A percentile compares a stretch with the other conserved stretches of the same genome.
phyloP scores from a whole-genome alignment of 2,329 filamentous ascomycete genomes.

The Pestalotiopsis sp. region DNA sequence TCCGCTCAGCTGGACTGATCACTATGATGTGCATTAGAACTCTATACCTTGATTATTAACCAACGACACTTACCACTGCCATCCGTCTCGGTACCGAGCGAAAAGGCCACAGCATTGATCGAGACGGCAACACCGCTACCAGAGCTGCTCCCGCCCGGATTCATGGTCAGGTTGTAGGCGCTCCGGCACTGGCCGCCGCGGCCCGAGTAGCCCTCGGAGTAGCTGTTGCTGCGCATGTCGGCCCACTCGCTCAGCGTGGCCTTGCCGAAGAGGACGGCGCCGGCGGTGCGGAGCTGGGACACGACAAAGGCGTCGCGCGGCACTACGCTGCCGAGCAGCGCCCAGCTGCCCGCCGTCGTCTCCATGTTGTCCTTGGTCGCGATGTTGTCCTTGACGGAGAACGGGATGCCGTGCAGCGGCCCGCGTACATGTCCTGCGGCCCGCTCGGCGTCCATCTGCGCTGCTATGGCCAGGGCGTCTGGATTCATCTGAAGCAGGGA shows the following conservation, averaged over 20 bases:
- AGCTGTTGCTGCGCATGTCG: constrained; percentile 54
- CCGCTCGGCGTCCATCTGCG: constrained; percentile 62
- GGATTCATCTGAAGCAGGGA: constrained; percentile 70
- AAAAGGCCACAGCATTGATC: constrained; percentile 64
- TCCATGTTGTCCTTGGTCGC: constrained; percentile 70
- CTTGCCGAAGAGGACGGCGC: constrained; percentile 68
- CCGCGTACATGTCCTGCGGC: constrained; percentile 57
- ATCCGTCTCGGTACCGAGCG: constrained; percentile 76
- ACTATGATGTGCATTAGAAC: constrained; percentile 37
- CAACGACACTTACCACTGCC: constrained; percentile 51
- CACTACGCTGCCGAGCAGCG: constrained; percentile 65
- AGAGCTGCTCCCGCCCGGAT: constrained; percentile 70
- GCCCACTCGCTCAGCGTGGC: constrained; percentile 71
- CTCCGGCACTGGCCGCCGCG: constrained; percentile 66
- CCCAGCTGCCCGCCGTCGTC: constrained; percentile 73
- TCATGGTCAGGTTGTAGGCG: constrained; percentile 70
- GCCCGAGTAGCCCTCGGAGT: constrained; percentile 68
- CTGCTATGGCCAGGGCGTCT: constrained; percentile 65
- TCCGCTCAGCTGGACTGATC: constrained; percentile 72
- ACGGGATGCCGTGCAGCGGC: constrained; percentile 75
- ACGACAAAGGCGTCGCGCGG: constrained; percentile 51
- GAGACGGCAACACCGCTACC: constrained; percentile 68
- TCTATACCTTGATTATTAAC: constrained; percentile 5
- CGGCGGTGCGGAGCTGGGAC: constrained; percentile 37
- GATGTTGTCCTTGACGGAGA: constrained; percentile 76